Evolutionary conservation across 805 yeast species (phyloP), one percentile per base, ranked within the genome.

Genomic region (Nakazawaea peltata): DNA sequence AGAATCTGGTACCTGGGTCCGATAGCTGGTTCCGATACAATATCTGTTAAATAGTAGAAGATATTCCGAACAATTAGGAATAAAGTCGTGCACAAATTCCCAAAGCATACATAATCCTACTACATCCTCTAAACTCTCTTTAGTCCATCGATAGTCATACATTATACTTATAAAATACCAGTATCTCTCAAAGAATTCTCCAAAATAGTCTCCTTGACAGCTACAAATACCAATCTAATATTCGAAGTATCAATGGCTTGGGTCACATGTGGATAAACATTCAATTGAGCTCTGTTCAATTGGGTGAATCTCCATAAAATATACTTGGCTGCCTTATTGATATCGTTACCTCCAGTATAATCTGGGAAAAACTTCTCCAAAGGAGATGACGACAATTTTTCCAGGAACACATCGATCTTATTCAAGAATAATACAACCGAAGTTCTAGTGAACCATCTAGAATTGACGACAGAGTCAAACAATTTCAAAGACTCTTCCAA

Each of bases 171-270:
- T 43, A 81, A 60, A 30, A 83, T 68, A 21, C 92, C 92, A 35
- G 85, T 77, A 47, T 81, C 90, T 52, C 76, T 76, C 45, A 83
- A 67, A 14, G 82, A 66, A 50, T 82, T 83, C 45, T 82, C 86
- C 51, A 84, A 65, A 32, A 83, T 77, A 3, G 87, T 81, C 51
- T 83, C 92, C 48, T 77, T 78, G 26, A 83, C 84, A 6, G 90
- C 88, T 10, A 86, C 87, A 59, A 83, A 80, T 5, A 87, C 95
- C 48, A 86, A 61, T 50, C 81, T 77, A 42, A 88, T 86, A 56
- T 87, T 87, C 19, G 85, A 77, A 5, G 96, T 87, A 54, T 87
- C 95, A 0, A 95, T 87, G 0, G 96, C 96, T 57, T 87, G 95
- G 3, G 97, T 87, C 17, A 87, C 82, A 56, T 87, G 94, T 10